Evolutionary conservation across 257 asterid genomes (phyloP).

Genomic region (Anisodus acutangulus): DNA sequence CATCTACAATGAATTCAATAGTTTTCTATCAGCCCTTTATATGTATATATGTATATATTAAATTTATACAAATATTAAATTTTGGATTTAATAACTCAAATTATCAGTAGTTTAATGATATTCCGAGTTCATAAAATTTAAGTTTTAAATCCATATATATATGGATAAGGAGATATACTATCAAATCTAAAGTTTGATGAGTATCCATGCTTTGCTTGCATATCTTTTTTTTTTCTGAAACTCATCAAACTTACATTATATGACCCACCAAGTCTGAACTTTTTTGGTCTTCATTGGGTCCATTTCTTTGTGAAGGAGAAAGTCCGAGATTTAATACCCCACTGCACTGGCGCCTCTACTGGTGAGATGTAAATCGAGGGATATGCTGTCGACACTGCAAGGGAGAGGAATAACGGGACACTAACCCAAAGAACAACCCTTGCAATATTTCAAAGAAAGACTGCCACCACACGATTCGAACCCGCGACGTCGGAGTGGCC

Average conservation of each 20-base stretch:
- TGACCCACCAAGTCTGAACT: background rate
- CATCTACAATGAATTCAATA: rapidly evolving
- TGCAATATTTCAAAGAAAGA: too few species aligned
- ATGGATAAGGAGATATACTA: background rate
- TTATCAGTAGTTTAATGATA: background rate
- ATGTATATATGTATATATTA: too few species aligned
- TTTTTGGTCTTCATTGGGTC: background rate
- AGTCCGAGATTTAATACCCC: too few species aligned
- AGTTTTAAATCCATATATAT: background rate
- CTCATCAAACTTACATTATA: background rate
- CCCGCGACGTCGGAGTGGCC: too few species aligned
- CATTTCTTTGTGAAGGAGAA: too few species aligned
- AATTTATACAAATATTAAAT: too few species aligned
- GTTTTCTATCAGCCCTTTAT: background rate
- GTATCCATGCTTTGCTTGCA: slow-evolving; percentile 17
- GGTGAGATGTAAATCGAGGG: too few species aligned
- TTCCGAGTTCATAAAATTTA: background rate
- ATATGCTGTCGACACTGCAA: too few species aligned
- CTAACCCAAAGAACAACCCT: too few species aligned
- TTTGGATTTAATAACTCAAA: background rate
- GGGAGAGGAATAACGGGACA: too few species aligned
- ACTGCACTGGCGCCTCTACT: too few species aligned
- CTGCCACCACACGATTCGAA: too few species aligned
- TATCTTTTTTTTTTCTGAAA: background rate
- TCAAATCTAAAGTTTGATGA: background rate